Percentiles rank a stretch among this genome's conserved stretches.
These are phyloP conservation scores for Shiraia sp. DNA, from an alignment of 2,329 filamentous ascomycete species.

Conservation along the genomic window DNA sequence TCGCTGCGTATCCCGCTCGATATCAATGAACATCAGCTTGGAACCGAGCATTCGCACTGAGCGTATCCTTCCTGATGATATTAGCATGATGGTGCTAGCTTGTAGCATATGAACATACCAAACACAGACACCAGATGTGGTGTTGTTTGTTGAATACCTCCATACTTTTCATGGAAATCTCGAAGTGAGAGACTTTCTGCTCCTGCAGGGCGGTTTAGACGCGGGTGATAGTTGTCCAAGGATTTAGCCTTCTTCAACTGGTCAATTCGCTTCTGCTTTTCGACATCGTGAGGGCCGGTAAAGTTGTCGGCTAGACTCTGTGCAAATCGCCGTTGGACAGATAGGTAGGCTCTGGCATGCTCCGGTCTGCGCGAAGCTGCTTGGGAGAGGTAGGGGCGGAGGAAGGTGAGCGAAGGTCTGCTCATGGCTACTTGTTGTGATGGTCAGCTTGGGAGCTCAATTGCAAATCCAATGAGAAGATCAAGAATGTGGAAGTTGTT, in stretches of 20 bases:
- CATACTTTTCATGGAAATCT: constrained; percentile 36
- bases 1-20: constrained; percentile 71
- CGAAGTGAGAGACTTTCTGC: constrained; percentile 26
- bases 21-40: constrained; percentile 82
- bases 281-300: constrained; percentile 46
- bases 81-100: constrained; percentile 22
- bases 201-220: constrained; percentile 35
- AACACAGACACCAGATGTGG: constrained; percentile 39
- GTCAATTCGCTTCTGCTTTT: constrained; percentile 57
- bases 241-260: constrained; percentile 57
- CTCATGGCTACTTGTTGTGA: constrained; percentile 49
- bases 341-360: constrained; percentile 57
- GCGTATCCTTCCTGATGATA: constrained; percentile 69
- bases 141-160: constrained; percentile 28
- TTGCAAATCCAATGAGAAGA: constrained; percentile 2
- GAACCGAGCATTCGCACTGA: constrained; percentile 72
- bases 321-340: constrained; percentile 40
- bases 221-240: constrained; percentile 61
- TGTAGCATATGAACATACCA: constrained; percentile 27
- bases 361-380: constrained; percentile 45
- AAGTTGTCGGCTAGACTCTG: constrained; percentile 25
- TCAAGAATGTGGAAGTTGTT: constrained; percentile 12
- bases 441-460: constrained; percentile 39
- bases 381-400: constrained; percentile 60
- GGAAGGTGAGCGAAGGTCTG: constrained; percentile 53